phyloP scores from a whole-genome alignment of 495 filamentous ascomycete species.

The Podospora tetraspora region DNA sequence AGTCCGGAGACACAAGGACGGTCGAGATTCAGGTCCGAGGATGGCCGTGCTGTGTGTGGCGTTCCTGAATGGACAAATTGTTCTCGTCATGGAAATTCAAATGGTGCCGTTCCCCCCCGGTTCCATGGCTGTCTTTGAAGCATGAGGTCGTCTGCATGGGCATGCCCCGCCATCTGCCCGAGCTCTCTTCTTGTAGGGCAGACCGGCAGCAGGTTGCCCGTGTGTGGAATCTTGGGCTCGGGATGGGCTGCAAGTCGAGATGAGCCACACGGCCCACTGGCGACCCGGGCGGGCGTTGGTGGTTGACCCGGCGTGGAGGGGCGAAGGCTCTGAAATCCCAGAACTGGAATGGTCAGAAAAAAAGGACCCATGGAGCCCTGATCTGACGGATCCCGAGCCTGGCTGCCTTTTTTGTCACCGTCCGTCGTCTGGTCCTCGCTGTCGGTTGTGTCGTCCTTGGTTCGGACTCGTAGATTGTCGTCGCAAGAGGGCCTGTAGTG shows the following conservation, averaged over 20 bases:
- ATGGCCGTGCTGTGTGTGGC: not conserved
- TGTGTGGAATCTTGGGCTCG: not conserved
- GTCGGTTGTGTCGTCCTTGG: not conserved
- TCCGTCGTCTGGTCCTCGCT: not conserved
- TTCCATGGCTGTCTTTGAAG: not conserved
- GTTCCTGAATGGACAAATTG: not conserved
- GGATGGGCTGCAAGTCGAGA: not conserved
- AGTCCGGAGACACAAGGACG: not conserved
- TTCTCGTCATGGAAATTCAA: not conserved
- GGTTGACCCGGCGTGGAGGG: not conserved
- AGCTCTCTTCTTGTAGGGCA: not conserved
- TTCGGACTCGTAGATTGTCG: not conserved
- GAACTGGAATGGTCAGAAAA: not conserved
- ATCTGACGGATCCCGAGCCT: not conserved
- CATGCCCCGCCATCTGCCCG: not conserved
- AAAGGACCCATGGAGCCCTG: not conserved
- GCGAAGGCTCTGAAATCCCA: not conserved
- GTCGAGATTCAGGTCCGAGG: not conserved
- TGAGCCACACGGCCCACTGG: not conserved
- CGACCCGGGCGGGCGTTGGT: not conserved
- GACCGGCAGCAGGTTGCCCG: not conserved
- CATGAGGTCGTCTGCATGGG: not conserved
- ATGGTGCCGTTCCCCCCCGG: not conserved
- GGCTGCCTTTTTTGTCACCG: not conserved
- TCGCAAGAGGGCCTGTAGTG: not conserved